A percentile compares a stretch with the other conserved stretches of the same genome.
phyloP scores from a whole-genome alignment of 116 monocot genomes.

The Zostera marina region DNA sequence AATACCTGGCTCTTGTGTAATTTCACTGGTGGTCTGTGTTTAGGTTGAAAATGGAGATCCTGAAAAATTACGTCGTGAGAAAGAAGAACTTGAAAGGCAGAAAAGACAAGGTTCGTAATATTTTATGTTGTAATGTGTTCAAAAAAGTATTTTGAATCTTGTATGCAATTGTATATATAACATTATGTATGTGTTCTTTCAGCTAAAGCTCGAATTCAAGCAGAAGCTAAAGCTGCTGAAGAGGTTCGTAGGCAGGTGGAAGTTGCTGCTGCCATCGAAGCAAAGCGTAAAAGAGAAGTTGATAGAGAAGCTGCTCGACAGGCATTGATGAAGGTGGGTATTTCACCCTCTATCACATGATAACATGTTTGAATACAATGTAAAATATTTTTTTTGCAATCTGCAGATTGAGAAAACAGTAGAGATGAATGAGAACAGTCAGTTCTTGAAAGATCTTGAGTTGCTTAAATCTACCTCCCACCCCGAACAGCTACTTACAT shows the following conservation, averaged over 20 bases:
- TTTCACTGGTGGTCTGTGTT: background rate
- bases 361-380: too few relatives aligned
- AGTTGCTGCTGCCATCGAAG: constrained; percentile 59
- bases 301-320: constrained; percentile 93
- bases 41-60: constrained; percentile 74
- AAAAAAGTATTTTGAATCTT: background rate
- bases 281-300: constrained; percentile 56
- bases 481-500: constrained; percentile 29
- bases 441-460: constrained; percentile 65
- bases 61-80: constrained; percentile 54
- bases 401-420: constrained; percentile 76
- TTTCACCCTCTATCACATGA: background rate
- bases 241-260: constrained; percentile 44
- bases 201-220: constrained; percentile 76
- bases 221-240: constrained; percentile 83
- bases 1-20: background rate
- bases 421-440: constrained; percentile 50
- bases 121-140: background rate
- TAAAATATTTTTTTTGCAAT: background rate
- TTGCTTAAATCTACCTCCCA: constrained; percentile 46
- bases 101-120: constrained; percentile 44
- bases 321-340: constrained; percentile 58
- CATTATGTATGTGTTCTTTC: background rate
- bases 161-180: background rate
- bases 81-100: constrained; percentile 65